Percentiles rank a stretch among this genome's conserved stretches.
Conservation (phyloP, 257 asterid species). For the Oldenlandia corymbosa region DNA sequence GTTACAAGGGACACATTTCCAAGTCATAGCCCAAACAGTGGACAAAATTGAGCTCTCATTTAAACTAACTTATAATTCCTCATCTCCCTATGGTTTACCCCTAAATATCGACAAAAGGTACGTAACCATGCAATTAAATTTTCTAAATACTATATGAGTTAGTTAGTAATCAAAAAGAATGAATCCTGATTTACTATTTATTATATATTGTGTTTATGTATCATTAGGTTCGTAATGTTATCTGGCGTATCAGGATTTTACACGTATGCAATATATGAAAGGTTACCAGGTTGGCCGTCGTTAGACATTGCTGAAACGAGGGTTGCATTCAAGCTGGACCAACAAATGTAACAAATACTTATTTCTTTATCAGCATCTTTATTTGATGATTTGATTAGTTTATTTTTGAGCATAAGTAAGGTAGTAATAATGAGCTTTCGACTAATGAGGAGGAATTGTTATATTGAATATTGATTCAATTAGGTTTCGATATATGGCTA, state of each 20-base stretch:
- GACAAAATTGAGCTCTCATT: slow-evolving; percentile 33
- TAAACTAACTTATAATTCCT: slow-evolving; percentile 27
- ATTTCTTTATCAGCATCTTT: too few relatives aligned
- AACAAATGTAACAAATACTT: slow-evolving; percentile 11
- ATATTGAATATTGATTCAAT: neutral
- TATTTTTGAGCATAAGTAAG: too few relatives aligned
- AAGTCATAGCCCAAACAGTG: slow-evolving; percentile 18
- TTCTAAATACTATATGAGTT: too few relatives aligned
- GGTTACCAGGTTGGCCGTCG: slow-evolving; percentile 29
- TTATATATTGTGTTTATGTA: too few relatives aligned
- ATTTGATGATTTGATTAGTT: too few relatives aligned
- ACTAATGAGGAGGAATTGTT: too few relatives aligned
- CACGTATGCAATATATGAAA: slow-evolving; percentile 30
- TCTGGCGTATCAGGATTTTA: slow-evolving; percentile 31
- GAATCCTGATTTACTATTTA: too few relatives aligned
- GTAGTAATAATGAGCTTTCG: too few relatives aligned
- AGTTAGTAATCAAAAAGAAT: too few relatives aligned
- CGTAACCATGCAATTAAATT: too few relatives aligned
- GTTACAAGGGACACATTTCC: slow-evolving; percentile 21
- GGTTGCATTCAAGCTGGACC: slow-evolving; percentile 27
- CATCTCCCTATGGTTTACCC: slow-evolving; percentile 11
- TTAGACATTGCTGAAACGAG: slow-evolving; percentile 19
- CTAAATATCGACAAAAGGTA: slow-evolving; percentile 32
- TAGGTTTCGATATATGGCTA: slow-evolving; percentile 69
- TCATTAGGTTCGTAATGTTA: slow-evolving; percentile 22